Evolutionary conservation across 768 basidiomycete species (phyloP).

Genomic region (Gloeostereum incarnatum): DNA sequence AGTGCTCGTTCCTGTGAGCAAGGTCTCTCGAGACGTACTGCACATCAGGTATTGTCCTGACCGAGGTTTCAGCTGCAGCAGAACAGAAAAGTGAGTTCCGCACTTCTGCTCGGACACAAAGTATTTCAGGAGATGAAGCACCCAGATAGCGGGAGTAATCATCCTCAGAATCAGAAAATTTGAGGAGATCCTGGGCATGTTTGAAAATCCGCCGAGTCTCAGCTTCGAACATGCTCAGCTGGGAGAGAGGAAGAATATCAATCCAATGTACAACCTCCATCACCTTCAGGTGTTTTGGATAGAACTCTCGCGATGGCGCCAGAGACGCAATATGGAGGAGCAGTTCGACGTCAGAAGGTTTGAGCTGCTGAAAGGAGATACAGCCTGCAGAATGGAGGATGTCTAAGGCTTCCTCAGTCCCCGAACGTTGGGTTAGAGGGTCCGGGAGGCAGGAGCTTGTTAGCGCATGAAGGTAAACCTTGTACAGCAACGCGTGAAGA

Average conservation of each 20-base stretch:
- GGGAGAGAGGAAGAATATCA: constrained; percentile 9
- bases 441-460: constrained; percentile 23
- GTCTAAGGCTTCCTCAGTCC: constrained; percentile 25
- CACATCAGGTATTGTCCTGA: too few relatives aligned
- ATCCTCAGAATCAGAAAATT: constrained; percentile 12
- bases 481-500: constrained; percentile 18
- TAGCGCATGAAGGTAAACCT: constrained; percentile 24
- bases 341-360: constrained; percentile 11
- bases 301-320: constrained; percentile 15
- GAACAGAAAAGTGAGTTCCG: too few relatives aligned
- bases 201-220: constrained; percentile 13
- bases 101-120: too few relatives aligned
- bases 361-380: constrained; percentile 19
- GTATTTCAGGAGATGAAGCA: too few relatives aligned
- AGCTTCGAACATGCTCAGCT: constrained; percentile 13
- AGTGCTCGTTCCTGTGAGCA: too few relatives aligned
- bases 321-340: constrained; percentile 15
- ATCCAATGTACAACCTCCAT: constrained; percentile 24
- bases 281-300: constrained; percentile 14
- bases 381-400: constrained; percentile 18
- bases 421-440: constrained; percentile 22
- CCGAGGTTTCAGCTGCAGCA: too few relatives aligned
- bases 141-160: too few relatives aligned
- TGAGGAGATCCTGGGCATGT: constrained; percentile 1
- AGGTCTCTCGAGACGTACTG: too few relatives aligned